Conservation (phyloP, 1,284 basidiomycete genomes). For the Coniferiporia sulphurascens region DNA sequence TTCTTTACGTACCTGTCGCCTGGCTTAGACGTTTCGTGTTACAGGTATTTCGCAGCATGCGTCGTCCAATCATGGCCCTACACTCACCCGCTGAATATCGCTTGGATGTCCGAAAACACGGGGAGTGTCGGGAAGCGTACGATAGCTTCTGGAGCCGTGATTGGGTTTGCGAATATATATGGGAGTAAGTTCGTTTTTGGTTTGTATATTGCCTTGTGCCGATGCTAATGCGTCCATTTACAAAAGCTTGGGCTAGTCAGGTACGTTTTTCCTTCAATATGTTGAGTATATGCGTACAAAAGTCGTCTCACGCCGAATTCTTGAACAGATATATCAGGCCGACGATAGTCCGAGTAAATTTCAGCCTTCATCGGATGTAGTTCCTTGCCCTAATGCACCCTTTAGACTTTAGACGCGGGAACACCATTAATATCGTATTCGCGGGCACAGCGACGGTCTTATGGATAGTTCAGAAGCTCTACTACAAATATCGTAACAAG, state of each 20-base stretch:
- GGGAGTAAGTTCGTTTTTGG: slow-evolving; percentile 13
- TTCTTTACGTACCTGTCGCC: not conserved
- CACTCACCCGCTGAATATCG: slow-evolving; percentile 35
- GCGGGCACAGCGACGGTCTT: slow-evolving; percentile 29
- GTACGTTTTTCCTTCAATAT: too few species aligned
- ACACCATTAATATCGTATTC: slow-evolving; percentile 35
- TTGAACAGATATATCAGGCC: slow-evolving; percentile 29
- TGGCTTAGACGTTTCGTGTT: not conserved
- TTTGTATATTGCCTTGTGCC: too few species aligned
- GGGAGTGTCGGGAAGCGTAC: slow-evolving; percentile 33
- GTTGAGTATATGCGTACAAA: too few species aligned
- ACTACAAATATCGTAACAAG: slow-evolving; percentile 29
- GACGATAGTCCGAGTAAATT: slow-evolving; percentile 32
- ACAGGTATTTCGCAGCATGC: slow-evolving; percentile 31
- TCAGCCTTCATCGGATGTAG: not conserved
- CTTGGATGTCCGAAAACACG: slow-evolving; percentile 37
- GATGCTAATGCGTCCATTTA: too few species aligned
- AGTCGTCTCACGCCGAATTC: too few species aligned
- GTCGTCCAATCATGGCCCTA: slow-evolving; percentile 34
- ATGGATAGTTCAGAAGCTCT: slow-evolving; percentile 33
- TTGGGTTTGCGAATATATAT: slow-evolving; percentile 31
- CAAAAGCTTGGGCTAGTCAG: too few species aligned
- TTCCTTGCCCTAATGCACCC: not conserved
- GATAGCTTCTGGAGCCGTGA: slow-evolving; percentile 32
- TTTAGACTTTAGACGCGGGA: slow-evolving; percentile 33